Evolutionary conservation across 257 asterid species (phyloP).

Genomic region (Echium plantagineum): DNA sequence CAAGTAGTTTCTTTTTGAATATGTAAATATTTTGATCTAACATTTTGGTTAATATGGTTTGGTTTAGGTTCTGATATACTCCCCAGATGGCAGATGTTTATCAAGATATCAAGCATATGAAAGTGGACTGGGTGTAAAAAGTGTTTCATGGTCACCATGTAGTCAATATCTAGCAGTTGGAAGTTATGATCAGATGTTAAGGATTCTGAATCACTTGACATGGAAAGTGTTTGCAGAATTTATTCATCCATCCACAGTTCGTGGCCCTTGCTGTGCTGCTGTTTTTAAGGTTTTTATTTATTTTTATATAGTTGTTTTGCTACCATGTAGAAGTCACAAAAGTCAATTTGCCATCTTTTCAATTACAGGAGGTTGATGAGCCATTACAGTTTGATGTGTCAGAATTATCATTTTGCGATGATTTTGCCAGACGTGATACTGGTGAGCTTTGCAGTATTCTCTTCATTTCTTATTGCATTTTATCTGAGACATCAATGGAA

Average conservation of each 20-base stretch:
- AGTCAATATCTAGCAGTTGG: slow-evolving; percentile 95
- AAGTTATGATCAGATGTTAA: slow-evolving; percentile 94
- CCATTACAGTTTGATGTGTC: slow-evolving; percentile 87
- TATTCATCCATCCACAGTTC: slow-evolving; percentile 61
- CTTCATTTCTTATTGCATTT: neutral
- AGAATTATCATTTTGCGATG: slow-evolving; percentile 63
- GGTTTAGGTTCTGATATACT: slow-evolving; percentile 74
- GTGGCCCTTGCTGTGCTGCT: slow-evolving; percentile 93
- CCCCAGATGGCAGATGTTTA: slow-evolving; percentile 95
- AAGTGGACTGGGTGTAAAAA: slow-evolving; percentile 94
- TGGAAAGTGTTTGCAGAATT: slow-evolving; percentile 99
- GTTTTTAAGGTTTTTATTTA: slow-evolving; percentile 63
- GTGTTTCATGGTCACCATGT: slow-evolving; percentile 95
- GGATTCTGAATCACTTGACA: slow-evolving; percentile 94
- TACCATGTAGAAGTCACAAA: slow-evolving; percentile 4
- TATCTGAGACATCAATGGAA: neutral
- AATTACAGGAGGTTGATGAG: slow-evolving; percentile 82
- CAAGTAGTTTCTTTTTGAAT: neutral
- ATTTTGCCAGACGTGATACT: slow-evolving; percentile 41
- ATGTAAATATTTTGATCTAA: slow-evolving; percentile 4
- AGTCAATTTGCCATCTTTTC: slow-evolving; percentile 5
- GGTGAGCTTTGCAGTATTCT: slow-evolving; percentile 33
- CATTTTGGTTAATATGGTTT: slow-evolving; percentile 14
- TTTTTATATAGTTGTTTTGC: slow-evolving; percentile 4
- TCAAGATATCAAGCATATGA: slow-evolving; percentile 95